A percentile compares a stretch with the other conserved stretches of the same genome.
phyloP scores from a whole-genome alignment of 371 early-diverging fungal species.

The Mortierella sp. region DNA sequence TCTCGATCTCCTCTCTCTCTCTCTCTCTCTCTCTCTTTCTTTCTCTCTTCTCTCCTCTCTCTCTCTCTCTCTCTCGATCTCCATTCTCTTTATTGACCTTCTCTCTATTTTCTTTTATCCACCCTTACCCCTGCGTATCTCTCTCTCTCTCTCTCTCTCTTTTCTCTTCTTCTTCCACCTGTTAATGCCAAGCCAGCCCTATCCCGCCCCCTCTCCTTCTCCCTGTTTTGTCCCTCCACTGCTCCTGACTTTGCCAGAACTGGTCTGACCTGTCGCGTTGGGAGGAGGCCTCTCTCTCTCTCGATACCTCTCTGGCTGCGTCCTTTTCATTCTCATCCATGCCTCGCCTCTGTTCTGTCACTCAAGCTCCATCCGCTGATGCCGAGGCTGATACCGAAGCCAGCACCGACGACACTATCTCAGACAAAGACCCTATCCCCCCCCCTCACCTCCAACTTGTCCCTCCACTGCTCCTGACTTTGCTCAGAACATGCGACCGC shows the following conservation, averaged over 20 bases:
- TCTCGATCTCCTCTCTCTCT: background rate
- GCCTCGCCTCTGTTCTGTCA: background rate
- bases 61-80: background rate
- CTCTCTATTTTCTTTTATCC: background rate
- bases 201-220: no score
- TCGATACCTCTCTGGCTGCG: background rate
- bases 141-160: background rate
- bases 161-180: background rate
- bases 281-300: no score
- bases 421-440: background rate
- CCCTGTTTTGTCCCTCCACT: no score
- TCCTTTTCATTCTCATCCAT: background rate
- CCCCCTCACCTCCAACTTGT: background rate
- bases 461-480: no score
- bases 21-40: background rate
- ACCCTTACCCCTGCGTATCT: background rate
- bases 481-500: no score
- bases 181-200: no score
- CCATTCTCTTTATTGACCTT: background rate
- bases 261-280: no score
- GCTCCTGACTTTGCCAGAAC: no score
- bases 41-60: background rate
- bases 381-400: background rate
- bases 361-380: background rate
- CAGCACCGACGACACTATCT: background rate